Conservation (phyloP, 495 filamentous ascomycete genomes). For the Annulohypoxylon nitens region DNA sequence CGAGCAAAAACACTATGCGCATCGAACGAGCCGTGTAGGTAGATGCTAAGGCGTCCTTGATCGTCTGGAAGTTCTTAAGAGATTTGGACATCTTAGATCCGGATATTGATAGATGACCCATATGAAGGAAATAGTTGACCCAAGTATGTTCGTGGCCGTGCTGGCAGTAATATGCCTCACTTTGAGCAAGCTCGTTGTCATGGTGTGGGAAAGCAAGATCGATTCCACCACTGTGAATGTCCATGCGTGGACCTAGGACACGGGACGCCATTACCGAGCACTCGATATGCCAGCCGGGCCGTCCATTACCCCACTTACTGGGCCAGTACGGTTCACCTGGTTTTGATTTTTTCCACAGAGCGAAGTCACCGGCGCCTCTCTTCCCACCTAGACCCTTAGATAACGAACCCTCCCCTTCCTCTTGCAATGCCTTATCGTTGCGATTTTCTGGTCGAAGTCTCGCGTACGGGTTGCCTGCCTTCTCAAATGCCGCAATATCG, state of each 20-base stretch:
- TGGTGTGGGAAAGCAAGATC: slow-evolving; percentile 97
- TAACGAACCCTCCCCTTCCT: slow-evolving; percentile 91
- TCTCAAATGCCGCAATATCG: slow-evolving; percentile 89
- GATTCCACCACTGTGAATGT: slow-evolving; percentile 94
- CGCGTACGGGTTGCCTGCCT: slow-evolving; percentile 84
- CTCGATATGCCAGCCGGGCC: slow-evolving; percentile 98
- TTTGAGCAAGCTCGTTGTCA: slow-evolving; percentile 95
- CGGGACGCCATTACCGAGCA: slow-evolving; percentile 97
- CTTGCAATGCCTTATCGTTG: slow-evolving; percentile 82
- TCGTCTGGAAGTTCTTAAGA: slow-evolving; percentile 97
- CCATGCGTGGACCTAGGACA: slow-evolving; percentile 82
- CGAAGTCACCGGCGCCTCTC: slow-evolving; percentile 83
- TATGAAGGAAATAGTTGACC: slow-evolving; percentile 97
- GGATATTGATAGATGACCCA: slow-evolving; percentile 91
- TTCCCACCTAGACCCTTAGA: slow-evolving; percentile 76
- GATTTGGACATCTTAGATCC: slow-evolving; percentile 97
- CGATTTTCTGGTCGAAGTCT: slow-evolving; percentile 88
- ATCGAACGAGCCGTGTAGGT: slow-evolving; percentile 85
- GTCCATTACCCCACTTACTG: slow-evolving; percentile 85
- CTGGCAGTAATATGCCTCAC: slow-evolving; percentile 83
- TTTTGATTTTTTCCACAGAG: slow-evolving; percentile 94
- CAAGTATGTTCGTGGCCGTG: slow-evolving; percentile 74
- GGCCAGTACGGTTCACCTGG: slow-evolving; percentile 92
- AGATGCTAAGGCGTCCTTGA: slow-evolving; percentile 80
- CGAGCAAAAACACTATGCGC: slow-evolving; percentile 88